These are phyloP conservation scores for Fragilaria radians DNA, from an alignment of 108 stramenopile genomes.

Conservation along the genomic window DNA sequence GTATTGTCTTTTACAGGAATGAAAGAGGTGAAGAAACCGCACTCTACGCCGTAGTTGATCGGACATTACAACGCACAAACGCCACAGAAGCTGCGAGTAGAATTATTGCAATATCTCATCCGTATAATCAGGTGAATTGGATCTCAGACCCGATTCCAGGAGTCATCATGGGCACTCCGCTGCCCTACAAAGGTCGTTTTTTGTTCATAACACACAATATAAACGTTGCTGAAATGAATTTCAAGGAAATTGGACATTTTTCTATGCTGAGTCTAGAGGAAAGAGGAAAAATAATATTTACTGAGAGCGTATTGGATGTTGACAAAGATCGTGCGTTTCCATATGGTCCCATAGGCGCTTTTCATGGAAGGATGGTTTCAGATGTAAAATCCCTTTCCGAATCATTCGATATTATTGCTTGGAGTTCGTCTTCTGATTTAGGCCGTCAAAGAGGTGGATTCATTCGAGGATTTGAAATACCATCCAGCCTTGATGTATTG, in stretches of 20 bases:
- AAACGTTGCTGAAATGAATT: neutral
- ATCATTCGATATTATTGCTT: slow-evolving; percentile 4
- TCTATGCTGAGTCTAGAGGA: neutral
- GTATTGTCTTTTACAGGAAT: neutral
- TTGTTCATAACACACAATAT: slow-evolving; percentile 6
- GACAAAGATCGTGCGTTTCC: neutral
- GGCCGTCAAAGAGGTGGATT: neutral
- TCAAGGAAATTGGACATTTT: neutral
- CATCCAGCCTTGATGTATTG: neutral
- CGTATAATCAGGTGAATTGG: neutral
- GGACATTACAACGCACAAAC: neutral
- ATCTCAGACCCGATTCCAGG: slow-evolving; percentile 2
- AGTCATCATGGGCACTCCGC: neutral
- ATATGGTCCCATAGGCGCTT: slow-evolving; percentile 2
- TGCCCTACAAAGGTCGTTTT: neutral
- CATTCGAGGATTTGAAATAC: slow-evolving; percentile 6
- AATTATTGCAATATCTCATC: slow-evolving; percentile 3
- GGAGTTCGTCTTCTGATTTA: neutral
- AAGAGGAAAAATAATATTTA: neutral
- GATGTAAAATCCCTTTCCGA: no score
- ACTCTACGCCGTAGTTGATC: neutral
- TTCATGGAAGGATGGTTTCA: no score
- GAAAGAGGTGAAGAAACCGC: neutral
- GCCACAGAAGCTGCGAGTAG: neutral
- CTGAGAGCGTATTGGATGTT: neutral